Percentiles rank a stretch among this genome's conserved stretches.
Evolutionary conservation across 2,329 filamentous ascomycete genomes (phyloP).

Genomic region (Aspergillus bombycis): DNA sequence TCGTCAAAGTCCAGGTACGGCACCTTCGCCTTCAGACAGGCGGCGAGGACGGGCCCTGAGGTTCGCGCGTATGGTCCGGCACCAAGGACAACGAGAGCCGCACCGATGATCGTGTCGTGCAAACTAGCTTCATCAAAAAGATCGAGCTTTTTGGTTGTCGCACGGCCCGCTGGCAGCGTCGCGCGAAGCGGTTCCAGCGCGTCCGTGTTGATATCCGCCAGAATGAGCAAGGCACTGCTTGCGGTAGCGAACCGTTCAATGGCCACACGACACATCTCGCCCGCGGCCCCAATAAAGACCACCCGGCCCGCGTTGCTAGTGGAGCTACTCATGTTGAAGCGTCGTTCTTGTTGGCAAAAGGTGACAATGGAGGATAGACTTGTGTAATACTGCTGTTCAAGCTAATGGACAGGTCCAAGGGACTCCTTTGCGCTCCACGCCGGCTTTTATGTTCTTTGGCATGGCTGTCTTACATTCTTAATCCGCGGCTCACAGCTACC

Average conservation of each 20-base stretch:
- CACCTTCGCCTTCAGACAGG: conserved; percentile 12
- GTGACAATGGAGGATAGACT: too few species aligned
- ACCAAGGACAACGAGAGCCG: conserved; percentile 7
- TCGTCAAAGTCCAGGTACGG: conserved; percentile 19
- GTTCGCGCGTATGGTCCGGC: conserved; percentile 9
- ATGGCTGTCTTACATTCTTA: too few species aligned
- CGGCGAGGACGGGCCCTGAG: conserved; percentile 8
- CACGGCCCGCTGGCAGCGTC: conserved; percentile 6
- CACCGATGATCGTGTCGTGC: not conserved
- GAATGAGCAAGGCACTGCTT: conserved; percentile 7
- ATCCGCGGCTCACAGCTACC: too few species aligned
- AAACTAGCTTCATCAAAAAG: conserved; percentile 4
- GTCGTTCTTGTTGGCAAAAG: too few species aligned
- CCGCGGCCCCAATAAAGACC: conserved; percentile 10
- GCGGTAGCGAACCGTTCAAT: conserved; percentile 10
- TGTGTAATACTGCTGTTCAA: too few species aligned
- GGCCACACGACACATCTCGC: conserved; percentile 11
- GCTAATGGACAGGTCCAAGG: too few species aligned
- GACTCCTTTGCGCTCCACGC: too few species aligned
- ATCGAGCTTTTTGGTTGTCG: conserved; percentile 9
- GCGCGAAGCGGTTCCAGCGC: conserved; percentile 1
- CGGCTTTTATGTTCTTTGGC: too few species aligned
- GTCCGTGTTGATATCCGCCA: conserved; percentile 10
- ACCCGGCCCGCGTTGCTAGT: not conserved
- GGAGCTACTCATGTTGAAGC: not conserved